phyloP scores from a whole-genome alignment of 177 flowering plant species.

The Vitis hybrid region DNA sequence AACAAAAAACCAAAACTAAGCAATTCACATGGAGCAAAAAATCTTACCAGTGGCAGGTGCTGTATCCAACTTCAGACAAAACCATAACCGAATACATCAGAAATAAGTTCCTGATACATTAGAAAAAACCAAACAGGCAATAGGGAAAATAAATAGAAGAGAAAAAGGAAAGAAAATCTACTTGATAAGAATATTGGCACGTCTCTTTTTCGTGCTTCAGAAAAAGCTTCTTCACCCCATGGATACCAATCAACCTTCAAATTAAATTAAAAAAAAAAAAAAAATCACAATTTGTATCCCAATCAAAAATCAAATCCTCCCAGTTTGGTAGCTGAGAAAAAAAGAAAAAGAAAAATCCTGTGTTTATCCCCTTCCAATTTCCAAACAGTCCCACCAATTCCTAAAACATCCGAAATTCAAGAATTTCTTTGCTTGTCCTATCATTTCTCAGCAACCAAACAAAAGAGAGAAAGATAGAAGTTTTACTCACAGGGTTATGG shows the following conservation, averaged over 20 bases:
- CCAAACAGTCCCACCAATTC: background rate
- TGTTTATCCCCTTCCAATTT: background rate
- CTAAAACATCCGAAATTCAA: background rate
- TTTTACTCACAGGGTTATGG: slow-evolving; percentile 71
- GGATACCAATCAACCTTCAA: slow-evolving; percentile 95
- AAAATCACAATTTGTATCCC: background rate
- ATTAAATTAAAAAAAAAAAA: background rate
- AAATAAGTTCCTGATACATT: slow-evolving; percentile 3
- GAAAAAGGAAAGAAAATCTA: slow-evolving; percentile 20
- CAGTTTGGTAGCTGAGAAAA: background rate
- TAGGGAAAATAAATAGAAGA: background rate
- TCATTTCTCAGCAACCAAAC: background rate
- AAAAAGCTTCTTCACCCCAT: slow-evolving; percentile 95
- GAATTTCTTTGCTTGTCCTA: background rate
- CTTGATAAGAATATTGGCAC: slow-evolving; percentile 94
- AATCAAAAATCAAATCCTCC: background rate
- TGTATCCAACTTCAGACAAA: slow-evolving; percentile 81
- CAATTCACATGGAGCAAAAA: background rate
- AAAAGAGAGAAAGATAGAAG: background rate
- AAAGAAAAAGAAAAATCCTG: background rate
- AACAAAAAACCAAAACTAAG: too few species aligned
- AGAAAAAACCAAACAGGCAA: background rate
- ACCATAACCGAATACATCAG: slow-evolving; percentile 13
- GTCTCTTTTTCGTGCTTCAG: slow-evolving; percentile 68
- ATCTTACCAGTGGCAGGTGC: slow-evolving; percentile 96